A percentile compares a stretch with the other conserved stretches of the same genome.
phyloP scores from a whole-genome alignment of 1,139 yeast genomes.

The Protomyces gravidus region DNA sequence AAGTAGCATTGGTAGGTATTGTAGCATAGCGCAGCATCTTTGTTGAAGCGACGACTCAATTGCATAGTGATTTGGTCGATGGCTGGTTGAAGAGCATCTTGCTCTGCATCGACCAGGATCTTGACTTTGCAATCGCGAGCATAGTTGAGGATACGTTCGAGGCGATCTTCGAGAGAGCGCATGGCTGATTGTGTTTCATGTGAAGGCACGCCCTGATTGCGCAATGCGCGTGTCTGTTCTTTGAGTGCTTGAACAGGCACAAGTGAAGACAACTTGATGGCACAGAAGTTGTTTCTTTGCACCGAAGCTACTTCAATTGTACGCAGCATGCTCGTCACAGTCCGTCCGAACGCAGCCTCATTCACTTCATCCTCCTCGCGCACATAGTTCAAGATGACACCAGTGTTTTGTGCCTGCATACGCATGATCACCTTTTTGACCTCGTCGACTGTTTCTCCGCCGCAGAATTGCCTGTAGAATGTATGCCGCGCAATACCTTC shows the following conservation, averaged over 20 bases:
- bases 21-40: constrained; percentile 57
- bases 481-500: constrained; percentile 15
- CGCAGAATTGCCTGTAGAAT: constrained; percentile 58
- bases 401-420: constrained; percentile 67
- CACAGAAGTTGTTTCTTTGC: constrained; percentile 57
- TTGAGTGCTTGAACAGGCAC: constrained; percentile 72
- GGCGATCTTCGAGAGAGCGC: constrained; percentile 47
- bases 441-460: constrained; percentile 74
- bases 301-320: constrained; percentile 52
- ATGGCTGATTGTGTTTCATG: constrained; percentile 43
- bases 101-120: constrained; percentile 89
- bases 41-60: constrained; percentile 70
- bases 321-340: constrained; percentile 55
- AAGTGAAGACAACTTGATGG: constrained; percentile 85
- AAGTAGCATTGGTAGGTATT: constrained; percentile 95
- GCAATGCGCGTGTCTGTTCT: constrained; percentile 3
- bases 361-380: constrained; percentile 66
- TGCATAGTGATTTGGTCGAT: constrained; percentile 86
- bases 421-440: constrained; percentile 66
- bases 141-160: constrained; percentile 2
- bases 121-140: constrained; percentile 72
- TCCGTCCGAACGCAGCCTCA: constrained; percentile 49
- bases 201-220: not conserved
- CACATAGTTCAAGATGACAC: constrained; percentile 90
- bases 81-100: constrained; percentile 79